Conservation (phyloP, 129 eudicot genomes). For the Arctium minus region DNA sequence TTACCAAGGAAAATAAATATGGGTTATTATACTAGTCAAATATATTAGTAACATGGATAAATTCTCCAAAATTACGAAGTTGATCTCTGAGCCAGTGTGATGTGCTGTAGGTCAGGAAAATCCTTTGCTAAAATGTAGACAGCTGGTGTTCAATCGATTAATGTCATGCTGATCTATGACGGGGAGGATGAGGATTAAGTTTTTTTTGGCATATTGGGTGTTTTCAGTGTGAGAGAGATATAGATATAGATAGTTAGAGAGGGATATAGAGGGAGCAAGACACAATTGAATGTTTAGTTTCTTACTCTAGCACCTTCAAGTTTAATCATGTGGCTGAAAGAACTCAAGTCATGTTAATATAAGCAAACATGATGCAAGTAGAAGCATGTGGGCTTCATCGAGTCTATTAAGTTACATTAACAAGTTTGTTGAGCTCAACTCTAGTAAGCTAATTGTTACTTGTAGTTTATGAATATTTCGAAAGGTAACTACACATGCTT, state of each 20-base stretch:
- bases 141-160: not conserved
- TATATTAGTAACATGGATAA: not conserved
- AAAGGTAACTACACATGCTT: not conserved
- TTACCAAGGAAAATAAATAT: not conserved
- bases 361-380: not conserved
- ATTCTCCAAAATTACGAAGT: not conserved
- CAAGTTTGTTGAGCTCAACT: not conserved
- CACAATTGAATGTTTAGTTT: too few relatives aligned
- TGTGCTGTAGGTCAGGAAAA: not conserved
- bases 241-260: too few relatives aligned
- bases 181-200: not conserved
- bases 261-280: too few relatives aligned
- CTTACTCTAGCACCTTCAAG: too few relatives aligned
- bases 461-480: not conserved
- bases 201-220: too few relatives aligned
- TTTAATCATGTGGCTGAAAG: not conserved
- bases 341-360: not conserved
- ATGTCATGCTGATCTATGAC: not conserved
- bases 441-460: constrained; percentile 2
- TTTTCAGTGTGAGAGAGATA: too few relatives aligned
- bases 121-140: not conserved
- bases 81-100: not conserved
- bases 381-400: not conserved
- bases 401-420: not conserved
- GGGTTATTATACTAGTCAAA: not conserved